Base-by-base conservation (phyloP, 1,139 yeast genomes). In the Yamadazyma dendronema region DNA sequence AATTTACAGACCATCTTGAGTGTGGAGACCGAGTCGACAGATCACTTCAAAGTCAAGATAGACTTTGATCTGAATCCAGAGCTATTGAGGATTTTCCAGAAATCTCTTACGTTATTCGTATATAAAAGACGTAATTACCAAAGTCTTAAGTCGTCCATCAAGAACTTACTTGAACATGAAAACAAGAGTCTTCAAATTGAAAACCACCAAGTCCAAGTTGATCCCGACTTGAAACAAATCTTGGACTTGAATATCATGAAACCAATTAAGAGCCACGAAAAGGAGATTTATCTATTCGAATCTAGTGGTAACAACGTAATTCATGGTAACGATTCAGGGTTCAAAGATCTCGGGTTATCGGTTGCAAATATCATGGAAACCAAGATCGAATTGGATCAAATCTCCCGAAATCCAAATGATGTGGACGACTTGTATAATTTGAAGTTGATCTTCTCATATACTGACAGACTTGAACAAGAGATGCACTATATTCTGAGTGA, bases 381-480 rank as follows among this genome's bases (percentile, higher is more conserved):
- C 44, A 79, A 79, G 49, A 55, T 77, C 24, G 81, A 81, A 42
- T 56, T 83, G 29, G 61, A 61, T 24, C 53, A 57, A 3, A 61
- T 75, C 50, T 80, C 80, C 1, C 45, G 48, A 12, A 44, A 48
- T 1, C 85, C 88, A 0, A 41, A 49, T 15, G 54, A 57, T 1
- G 53, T 68, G 2, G 84, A 82, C 38, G 85, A 82, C 39, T 56
- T 84, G 35, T 80, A 88, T 84, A 83, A 81, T 47, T 59, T 85
- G 42, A 72, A 74, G 42, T 56, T 86, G 29, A 59, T 86, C 13
- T 81, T 85, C 56, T 77, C 82, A 9, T 83, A 74, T 56, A 72
- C 79, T 17, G 87, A 81, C 39, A 57, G 59, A 31, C 39, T 63
- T 30, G 46, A 58, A n/a, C 55, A 55, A 15, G 61, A 61, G 36